These are phyloP conservation scores for Zymoseptoria brevis DNA, from an alignment of 2,329 filamentous ascomycete genomes.

Conservation along the genomic window DNA sequence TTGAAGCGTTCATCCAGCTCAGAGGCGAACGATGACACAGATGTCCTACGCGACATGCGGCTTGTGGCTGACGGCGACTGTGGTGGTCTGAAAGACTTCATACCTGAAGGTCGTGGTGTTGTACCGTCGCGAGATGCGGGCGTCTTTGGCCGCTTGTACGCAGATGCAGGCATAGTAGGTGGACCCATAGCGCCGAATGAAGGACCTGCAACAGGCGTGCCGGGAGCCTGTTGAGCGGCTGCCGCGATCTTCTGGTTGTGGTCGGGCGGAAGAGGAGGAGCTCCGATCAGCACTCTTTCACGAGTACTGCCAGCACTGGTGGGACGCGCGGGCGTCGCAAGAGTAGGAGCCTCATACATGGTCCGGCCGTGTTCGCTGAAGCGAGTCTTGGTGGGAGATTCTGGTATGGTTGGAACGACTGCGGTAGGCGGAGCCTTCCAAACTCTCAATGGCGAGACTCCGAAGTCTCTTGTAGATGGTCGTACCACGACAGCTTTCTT, in stretches of 20 bases:
- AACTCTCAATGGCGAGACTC: conserved; percentile 14
- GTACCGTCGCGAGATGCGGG: conserved; percentile 39
- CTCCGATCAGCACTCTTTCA: conserved; percentile 37
- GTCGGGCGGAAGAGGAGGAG: conserved; percentile 66
- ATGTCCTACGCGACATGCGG: conserved; percentile 56
- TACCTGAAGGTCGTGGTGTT: conserved; percentile 47
- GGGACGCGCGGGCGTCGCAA: conserved; percentile 44
- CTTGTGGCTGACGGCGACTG: conserved; percentile 8
- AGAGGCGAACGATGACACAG: conserved; percentile 89
- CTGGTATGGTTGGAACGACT: conserved; percentile 3
- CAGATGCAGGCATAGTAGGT: conserved; percentile 74
- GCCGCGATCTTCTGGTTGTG: conserved; percentile 80
- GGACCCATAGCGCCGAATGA: conserved; percentile 63
- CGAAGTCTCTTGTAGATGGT: conserved; percentile 8
- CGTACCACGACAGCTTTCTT: conserved; percentile 30
- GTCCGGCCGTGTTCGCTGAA: neutral
- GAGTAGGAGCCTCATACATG: conserved; percentile 10
- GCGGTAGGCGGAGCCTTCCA: conserved; percentile 4
- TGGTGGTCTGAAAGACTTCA: conserved; percentile 30
- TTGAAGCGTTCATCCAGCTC: conserved; percentile 91
- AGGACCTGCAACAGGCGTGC: conserved; percentile 15
- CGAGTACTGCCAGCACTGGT: conserved; percentile 64
- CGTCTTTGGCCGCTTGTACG: conserved; percentile 42
- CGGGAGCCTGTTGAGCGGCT: conserved; percentile 52
- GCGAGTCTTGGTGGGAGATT: conserved; percentile 8